Base-by-base conservation (phyloP, 139 green algal species). In the Volvox africanus region DNA sequence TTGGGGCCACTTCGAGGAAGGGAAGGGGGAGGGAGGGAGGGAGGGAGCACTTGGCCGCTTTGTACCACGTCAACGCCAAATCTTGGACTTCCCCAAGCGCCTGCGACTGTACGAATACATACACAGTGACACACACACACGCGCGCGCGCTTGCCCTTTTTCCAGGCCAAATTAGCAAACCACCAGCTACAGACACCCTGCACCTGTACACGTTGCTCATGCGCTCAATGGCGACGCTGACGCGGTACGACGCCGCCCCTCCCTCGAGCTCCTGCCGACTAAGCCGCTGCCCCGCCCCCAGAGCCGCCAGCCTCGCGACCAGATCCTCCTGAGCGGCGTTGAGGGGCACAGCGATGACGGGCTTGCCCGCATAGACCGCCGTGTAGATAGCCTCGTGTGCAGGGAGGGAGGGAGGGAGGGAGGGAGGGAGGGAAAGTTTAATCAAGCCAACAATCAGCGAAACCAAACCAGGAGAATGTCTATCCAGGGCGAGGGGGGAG, bases 181-280 rank as follows among this genome's bases (percentile, higher is more conserved):
- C n/a, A n/a, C 9, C 65, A 73, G 65, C 21, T 12, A 73, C 65
- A 73, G 2, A 73, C 65, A 73, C 65, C 21, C 5, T 2, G 65
- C 50, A 90, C 73, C 32, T 50, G 86, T 90, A 90, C 55, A 90
- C 86, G 75, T 90, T 90, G 55, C 73, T 65, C 73, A 90, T 83
- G 30, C 86, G 86, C 86, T 90, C 86, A 2, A 90, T 77, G 73
- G 86, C 86, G 21, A 90, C 55, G 20, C 35, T 73, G 13, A 90
- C 75, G 11, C 75, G 73, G 75, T 78, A 90, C 18, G 55, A 79
- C 30, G 86, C 86, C 30, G 86, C 86, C 68, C 86, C 86, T 55
- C 86, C 75, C 86, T 90, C 86, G 30, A 90, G 75, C 86, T 90
- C 86, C 11, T 37, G 28, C 1, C 86, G 86, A 50, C 75, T 83